Evolutionary conservation across 331 rosid genomes (phyloP), one percentile per base, ranked within the genome.

Genomic region (Pyracantha coccinea): DNA sequence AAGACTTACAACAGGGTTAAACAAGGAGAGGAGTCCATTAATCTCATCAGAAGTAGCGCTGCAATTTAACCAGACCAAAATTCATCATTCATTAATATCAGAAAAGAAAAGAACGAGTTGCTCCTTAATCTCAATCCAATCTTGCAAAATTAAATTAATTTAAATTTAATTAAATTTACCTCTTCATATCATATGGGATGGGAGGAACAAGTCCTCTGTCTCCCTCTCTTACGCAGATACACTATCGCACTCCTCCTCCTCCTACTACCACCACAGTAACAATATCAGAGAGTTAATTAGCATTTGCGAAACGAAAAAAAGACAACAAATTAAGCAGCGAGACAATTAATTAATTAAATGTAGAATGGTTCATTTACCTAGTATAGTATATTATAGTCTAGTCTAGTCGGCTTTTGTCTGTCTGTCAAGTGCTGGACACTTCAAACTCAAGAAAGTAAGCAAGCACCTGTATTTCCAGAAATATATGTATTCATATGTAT

Each of bases 11-110:
- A 50, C 9, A 13, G 78, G 79, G 66, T 67, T 67, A 27, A 58
- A 77, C 52, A 32, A 73, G 76, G 76, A 72, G 28, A 76, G 60
- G 2, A 72, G 58, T 60, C 55, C 55, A 50, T 50, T 6, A 50
- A 5, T 50, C 20, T 47, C 6, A n/a, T 16, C 54, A 47, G 8
- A 47, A 47, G 54, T 16, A 47, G 54, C 45, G 53, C 81, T 72
- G 67, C 72, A 72, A 71, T 12, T 14, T 28, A 79, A 57, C 61
- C 17, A 62, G 9, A 8, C 57, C 27, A 57, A 28, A 35, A 60
- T 23, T 28, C 52, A 38, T 12, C 20, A 53, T 50, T 6, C 7
- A 27, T 23, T 23, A 23, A 58, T 23, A 21, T 12, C 63, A 58
- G 62, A 9, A 21, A 21, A 11, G 28, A 57, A 20, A 55, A 55